Conservation (phyloP, 208 protist genomes). For the Crithidia acanthocephali region DNA sequence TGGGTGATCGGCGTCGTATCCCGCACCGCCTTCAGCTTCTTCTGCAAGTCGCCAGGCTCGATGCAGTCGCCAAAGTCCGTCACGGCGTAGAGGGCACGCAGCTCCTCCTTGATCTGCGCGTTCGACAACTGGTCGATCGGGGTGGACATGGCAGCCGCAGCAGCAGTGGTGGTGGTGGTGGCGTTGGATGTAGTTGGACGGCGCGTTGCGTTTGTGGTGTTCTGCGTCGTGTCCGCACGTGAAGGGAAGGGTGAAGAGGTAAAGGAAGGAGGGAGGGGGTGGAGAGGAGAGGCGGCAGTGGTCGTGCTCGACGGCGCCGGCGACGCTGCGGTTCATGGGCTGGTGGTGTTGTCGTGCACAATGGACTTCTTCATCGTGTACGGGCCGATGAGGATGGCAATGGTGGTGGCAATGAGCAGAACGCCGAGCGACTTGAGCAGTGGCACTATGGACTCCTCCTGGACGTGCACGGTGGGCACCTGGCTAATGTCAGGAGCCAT, state of each 20-base stretch:
- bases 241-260: neutral
- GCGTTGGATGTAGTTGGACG: neutral
- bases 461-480: neutral
- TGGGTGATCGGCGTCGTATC: slow-evolving; percentile 53
- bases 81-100: slow-evolving; percentile 64
- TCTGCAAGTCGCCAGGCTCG: slow-evolving; percentile 66
- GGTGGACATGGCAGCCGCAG: slow-evolving; percentile 11
- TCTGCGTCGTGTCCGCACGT: no score
- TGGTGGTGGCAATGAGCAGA: neutral
- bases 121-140: slow-evolving; percentile 52
- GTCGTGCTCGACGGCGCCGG: neutral
- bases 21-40: slow-evolving; percentile 56
- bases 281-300: neutral
- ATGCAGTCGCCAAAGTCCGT: slow-evolving; percentile 74
- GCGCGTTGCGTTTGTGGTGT: neutral
- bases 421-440: slow-evolving; percentile 13
- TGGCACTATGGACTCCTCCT: neutral
- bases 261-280: neutral
- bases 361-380: slow-evolving; percentile 3
- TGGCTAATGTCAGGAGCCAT: slow-evolving; percentile 1
- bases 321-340: neutral
- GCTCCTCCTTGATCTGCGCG: slow-evolving; percentile 72
- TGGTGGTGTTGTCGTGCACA: neutral
- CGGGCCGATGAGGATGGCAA: slow-evolving; percentile 8
- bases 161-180: neutral